These are phyloP conservation scores for Linnemannia exigua DNA, from an alignment of 192 early-diverging fungal genomes.

Conservation along the genomic window DNA sequence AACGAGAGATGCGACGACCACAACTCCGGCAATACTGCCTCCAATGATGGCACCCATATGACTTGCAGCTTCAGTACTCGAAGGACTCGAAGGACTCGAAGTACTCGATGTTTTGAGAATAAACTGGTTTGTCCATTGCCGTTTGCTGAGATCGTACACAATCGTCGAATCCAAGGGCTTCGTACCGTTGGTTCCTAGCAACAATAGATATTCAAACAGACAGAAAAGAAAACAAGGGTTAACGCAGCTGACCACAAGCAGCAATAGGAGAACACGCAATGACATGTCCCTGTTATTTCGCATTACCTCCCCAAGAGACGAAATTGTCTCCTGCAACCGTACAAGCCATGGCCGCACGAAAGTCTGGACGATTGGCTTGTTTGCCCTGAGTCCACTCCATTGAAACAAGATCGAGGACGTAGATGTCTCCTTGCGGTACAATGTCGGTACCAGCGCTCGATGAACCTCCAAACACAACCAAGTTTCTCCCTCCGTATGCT, in stretches of 20 bases:
- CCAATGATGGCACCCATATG: neutral
- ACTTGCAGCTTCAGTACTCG: neutral
- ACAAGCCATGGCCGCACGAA: constrained; percentile 19
- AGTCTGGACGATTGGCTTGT: neutral
- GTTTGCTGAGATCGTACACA: neutral
- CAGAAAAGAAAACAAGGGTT: neutral
- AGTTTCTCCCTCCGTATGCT: constrained; percentile 6
- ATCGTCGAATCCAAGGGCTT: neutral
- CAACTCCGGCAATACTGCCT: neutral
- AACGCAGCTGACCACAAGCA: neutral
- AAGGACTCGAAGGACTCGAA: no score
- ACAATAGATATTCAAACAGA: neutral
- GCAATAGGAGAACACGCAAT: neutral
- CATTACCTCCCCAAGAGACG: constrained; percentile 20
- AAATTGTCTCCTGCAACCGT: neutral
- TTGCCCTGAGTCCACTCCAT: constrained; percentile 2
- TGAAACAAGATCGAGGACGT: constrained; percentile 1
- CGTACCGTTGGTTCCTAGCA: neutral
- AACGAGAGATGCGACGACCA: neutral
- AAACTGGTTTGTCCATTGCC: neutral
- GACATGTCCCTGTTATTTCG: neutral
- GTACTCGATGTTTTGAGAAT: neutral
- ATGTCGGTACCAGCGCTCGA: neutral
- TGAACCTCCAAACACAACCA: constrained; percentile 12
- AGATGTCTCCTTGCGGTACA: neutral